Percentiles rank a stretch among this genome's conserved stretches.
These are phyloP conservation scores for Debaryomycetaceae sp. DNA, from an alignment of 1,139 yeast species.

Conservation along the genomic window DNA sequence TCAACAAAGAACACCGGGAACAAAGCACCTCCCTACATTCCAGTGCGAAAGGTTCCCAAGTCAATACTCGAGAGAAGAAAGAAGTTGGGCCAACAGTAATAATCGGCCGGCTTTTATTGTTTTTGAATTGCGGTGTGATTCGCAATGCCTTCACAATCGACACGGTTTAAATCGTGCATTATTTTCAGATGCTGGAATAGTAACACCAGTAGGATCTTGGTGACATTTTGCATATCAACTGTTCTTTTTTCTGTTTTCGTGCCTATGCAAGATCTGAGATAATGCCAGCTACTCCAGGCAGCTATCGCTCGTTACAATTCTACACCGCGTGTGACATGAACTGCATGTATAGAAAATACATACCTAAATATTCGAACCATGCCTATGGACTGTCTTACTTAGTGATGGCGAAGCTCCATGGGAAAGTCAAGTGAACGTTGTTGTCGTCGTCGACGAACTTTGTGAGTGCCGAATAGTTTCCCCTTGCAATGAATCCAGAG, in stretches of 20 bases:
- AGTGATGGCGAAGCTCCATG: conserved; percentile 83
- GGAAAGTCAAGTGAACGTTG: conserved; percentile 65
- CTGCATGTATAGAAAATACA: background rate
- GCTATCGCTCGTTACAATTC: background rate
- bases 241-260: too few species aligned
- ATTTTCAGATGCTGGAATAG: too few species aligned
- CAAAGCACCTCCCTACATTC: conserved; percentile 28
- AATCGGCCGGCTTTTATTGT: background rate
- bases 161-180: too few species aligned
- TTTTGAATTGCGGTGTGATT: too few species aligned
- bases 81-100: background rate
- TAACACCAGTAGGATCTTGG: too few species aligned
- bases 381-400: conserved; percentile 31
- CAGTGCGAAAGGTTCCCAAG: conserved; percentile 14
- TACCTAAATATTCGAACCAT: background rate
- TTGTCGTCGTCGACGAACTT: conserved; percentile 89
- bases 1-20: conserved; percentile 5
- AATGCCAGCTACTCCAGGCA: too few species aligned
- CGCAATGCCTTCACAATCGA: too few species aligned
- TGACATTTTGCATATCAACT: too few species aligned
- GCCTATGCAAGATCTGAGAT: too few species aligned
- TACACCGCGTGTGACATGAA: background rate
- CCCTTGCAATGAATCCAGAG: conserved; percentile 83
- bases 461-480: conserved; percentile 75
- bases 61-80: conserved; percentile 5